phyloP scores from a whole-genome alignment of 257 asterid species.

The Lycium barbarum region DNA sequence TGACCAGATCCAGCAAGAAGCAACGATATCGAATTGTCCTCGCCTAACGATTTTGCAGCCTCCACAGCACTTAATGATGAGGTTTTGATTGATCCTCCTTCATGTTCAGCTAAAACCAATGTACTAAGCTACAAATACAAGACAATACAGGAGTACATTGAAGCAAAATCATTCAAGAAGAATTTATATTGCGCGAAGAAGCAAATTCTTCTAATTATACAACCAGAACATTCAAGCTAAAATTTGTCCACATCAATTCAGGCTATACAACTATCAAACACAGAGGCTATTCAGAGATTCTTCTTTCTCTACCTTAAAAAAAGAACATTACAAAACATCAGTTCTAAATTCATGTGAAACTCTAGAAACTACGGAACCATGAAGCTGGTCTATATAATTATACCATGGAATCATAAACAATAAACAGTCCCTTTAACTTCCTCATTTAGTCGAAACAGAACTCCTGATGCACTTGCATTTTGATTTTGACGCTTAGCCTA shows the following conservation, averaged over 20 bases:
- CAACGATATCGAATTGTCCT: slow-evolving; percentile 63
- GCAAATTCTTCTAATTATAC: neutral
- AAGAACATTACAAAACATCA: neutral
- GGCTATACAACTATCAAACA: neutral
- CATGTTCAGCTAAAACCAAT: slow-evolving; percentile 83
- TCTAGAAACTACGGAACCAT: slow-evolving; percentile 2
- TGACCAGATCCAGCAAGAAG: slow-evolving; percentile 92
- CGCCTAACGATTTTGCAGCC: slow-evolving; percentile 79
- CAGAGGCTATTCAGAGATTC: slow-evolving; percentile 8
- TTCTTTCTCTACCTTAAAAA: neutral
- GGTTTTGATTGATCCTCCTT: slow-evolving; percentile 70
- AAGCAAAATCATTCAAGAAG: neutral
- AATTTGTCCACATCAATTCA: neutral
- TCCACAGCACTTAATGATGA: slow-evolving; percentile 83
- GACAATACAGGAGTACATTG: slow-evolving; percentile 1
- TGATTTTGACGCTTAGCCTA: neutral
- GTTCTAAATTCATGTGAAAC: neutral
- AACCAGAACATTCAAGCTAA: neutral
- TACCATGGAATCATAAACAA: neutral
- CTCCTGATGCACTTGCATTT: neutral
- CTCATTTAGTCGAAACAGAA: neutral
- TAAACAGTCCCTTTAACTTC: neutral
- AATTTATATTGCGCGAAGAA: neutral
- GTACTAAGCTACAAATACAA: slow-evolving; percentile 67
- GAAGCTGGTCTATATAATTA: neutral